Evolutionary conservation across 805 yeast genomes (phyloP), one percentile per base, ranked within the genome.

Genomic region (Saccharomycopsis malanga): DNA sequence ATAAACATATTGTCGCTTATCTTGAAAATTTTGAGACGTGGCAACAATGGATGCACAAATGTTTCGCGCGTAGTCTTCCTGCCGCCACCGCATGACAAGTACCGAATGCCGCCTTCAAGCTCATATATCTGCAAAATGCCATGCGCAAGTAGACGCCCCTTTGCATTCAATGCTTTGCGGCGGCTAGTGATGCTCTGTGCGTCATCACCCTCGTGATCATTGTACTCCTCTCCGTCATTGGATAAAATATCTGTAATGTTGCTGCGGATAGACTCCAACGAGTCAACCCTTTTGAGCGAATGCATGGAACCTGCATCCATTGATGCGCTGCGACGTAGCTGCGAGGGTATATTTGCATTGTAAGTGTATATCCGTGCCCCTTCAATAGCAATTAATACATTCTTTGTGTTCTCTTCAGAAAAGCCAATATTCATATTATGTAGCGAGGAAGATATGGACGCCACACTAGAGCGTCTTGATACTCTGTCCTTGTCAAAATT

Each of bases 31-130:
- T 48, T 43, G 6, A 48, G 20, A 23, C 38, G 24, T 4, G 51
- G 51, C 18, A 48, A 34, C 22, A 48, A 32, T 5, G 51, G 51
- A 20, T 48, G 51, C 14, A 48, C 51, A 48, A 48, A 44, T 4
- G 51, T 39, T 29, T 48, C 51, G 9, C 51, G 21, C 7, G 51
- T 48, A 15, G 44, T 48, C 22, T 39, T 38, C 20, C 21, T 37
- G 5, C 48, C 46, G 6, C 51, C 51, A 7, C 51, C 51, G 34
- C 51, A 48, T 10, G 44, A 36, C 20, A 48, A 14, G 29, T 43
- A 48, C 5, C 29, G n/a, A 4, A 48, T 44, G 4, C 51, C 51
- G 9, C 44, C 44, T 44, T 48, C 51, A 39, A 48, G 32, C 29
- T 48, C 51, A 27, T 48, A 48, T 12, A 48, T 39, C 24, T 43